Base-by-base conservation (phyloP, 768 basidiomycete species). In the Sistotremastrum niveocremeum region DNA sequence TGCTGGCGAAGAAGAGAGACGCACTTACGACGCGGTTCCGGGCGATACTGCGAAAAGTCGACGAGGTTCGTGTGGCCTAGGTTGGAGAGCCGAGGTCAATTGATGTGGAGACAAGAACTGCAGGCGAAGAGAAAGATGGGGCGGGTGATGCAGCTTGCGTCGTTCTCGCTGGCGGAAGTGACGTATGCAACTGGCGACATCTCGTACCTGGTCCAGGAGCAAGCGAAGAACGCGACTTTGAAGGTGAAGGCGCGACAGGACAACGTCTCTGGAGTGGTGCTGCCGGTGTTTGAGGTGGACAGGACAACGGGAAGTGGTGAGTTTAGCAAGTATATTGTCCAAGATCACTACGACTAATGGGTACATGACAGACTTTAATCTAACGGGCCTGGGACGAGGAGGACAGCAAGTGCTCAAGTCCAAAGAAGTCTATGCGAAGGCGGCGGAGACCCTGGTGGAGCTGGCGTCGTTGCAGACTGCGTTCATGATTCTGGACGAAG, bases 71-170 rank as follows among this genome's bases (percentile, higher is more conserved):
- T 66, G 49, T 12, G 11, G 10, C 35, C n/a, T 7, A 34, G 36
- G 28, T 44, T n/a, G 33, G 20, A 7, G 29, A n/a, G 33, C 37
- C 37, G 39, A 1, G 30, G 31, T 31, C 32, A 11, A 31, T 48
- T 3, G 36, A 28, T 34, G 31, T 46, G 41, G 29, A 48, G 5
- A 48, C 45, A 36, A 33, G 20, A 41, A 40, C 46, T 52, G 37
- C 48, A 98, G 93, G 94, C 95, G 7, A 99, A 99, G 64, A 78
- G 91, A 49, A 93, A 97, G 68, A 99, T 98, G 95, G 95, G 95
- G 32, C 75, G 87, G 49, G 93, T 98, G 29, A 95, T 99, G 81
- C 95, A 99, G 62, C 73, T 98, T 43, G 95, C 95, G 29, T 98
- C 95, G 37, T 95, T 99, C 72, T 95, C 93, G 38, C 83, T 98